phyloP scores from a whole-genome alignment of 2,329 filamentous ascomycete genomes.

The Aaosphaeria pasadenensis region DNA sequence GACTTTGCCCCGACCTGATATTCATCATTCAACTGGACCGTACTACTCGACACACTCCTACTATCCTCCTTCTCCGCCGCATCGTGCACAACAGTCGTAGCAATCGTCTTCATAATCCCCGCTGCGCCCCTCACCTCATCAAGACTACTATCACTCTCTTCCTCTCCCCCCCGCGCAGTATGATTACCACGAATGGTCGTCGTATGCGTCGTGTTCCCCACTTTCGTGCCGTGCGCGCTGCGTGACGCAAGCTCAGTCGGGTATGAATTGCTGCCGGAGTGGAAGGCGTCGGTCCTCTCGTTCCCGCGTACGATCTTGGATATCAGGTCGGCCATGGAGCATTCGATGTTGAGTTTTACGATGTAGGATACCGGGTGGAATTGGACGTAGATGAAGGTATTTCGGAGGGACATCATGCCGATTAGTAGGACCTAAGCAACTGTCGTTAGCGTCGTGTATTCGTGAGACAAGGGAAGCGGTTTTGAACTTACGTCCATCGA shows the following conservation, averaged over 20 bases:
- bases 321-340: constrained; percentile 46
- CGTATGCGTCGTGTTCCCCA: not conserved
- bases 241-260: not conserved
- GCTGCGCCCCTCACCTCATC: not conserved
- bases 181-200: not conserved
- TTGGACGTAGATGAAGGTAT: constrained; percentile 38
- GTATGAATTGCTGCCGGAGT: not conserved
- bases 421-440: not conserved
- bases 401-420: constrained; percentile 1
- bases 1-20: not conserved
- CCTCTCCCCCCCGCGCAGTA: not conserved
- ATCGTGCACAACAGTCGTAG: not conserved
- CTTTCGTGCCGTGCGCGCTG: not conserved
- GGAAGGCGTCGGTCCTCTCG: not conserved
- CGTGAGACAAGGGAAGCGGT: not conserved
- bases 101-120: not conserved
- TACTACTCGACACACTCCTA: not conserved
- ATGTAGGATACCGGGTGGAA: constrained; percentile 48
- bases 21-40: not conserved
- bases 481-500: constrained; percentile 22
- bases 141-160: not conserved
- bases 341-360: constrained; percentile 47
- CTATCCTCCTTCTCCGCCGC: not conserved
- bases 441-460: not conserved
- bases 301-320: constrained; percentile 14